Evolutionary conservation across 805 yeast genomes (phyloP), one percentile per base, ranked within the genome.

Genomic region (Wickerhamomyces alni): DNA sequence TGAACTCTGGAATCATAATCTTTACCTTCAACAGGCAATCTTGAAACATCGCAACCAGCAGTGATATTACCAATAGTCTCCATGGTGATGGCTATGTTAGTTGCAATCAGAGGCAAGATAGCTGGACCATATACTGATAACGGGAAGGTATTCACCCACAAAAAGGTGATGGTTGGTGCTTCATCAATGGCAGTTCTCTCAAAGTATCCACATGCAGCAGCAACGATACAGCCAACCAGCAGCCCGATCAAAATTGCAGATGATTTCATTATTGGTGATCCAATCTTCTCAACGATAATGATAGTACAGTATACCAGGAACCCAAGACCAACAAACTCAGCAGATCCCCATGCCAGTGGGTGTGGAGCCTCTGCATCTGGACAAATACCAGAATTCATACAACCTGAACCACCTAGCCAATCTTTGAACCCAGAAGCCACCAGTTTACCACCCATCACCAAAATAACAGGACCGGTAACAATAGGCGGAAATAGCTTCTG

Each of bases 1-100:
- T 89, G 96, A 48, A 89, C 73, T 62, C 97, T 71, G 15, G 89
- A 76, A 51, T 88, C 96, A 59, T 82, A 88, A 16, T 71, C 51
- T 33, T 75, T 78, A 47, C 96, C 96, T 56, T 83, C 89, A 42
- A 87, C 88, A 44, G 82, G 87, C 45, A 82, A 66, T 51, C 95
- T 70, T 8, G 95, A 84, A 17, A 89, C 96, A 61, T 88, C 97
- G 42, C 87, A 82, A 32, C 96, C 86, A 27, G 96, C 96, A 25
- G 96, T 87, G 57, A 88, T 82, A 62, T 88, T 96, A 61, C 96
- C 96, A 57, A 88, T 87, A 39, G 95, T 84, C 67, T 89, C 96
- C 87, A 87, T 87, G 77, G 86, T 82, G 51, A 85, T 64, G 21
- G 82, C 87, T 24, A 88, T 69, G 58, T 79, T 88, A 35, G 87